Conservation (phyloP, 2,329 filamentous ascomycete species). For the Elsinoe batatas region DNA sequence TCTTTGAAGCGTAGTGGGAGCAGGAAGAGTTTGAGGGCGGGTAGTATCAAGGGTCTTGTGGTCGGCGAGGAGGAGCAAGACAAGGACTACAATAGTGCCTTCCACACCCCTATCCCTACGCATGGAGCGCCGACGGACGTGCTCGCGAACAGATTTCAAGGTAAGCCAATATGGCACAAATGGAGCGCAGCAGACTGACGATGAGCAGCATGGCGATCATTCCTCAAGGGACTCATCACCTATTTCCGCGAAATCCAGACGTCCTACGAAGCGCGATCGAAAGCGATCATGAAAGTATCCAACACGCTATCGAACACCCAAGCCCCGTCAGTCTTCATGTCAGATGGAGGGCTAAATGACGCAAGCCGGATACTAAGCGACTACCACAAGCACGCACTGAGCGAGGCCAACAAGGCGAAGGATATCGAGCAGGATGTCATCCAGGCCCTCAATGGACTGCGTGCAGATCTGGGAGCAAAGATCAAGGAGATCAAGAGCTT, state of each 20-base stretch:
- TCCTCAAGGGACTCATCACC: conserved; percentile 85
- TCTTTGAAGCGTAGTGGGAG: conserved; percentile 74
- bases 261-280: conserved; percentile 78
- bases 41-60: conserved; percentile 73
- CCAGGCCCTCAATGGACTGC: conserved; percentile 69
- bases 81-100: conserved; percentile 69
- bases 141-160: conserved; percentile 78
- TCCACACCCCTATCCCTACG: conserved; percentile 82
- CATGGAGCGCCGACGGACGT: conserved; percentile 79
- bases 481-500: conserved; percentile 97
- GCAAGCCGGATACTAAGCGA: conserved; percentile 69
- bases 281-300: conserved; percentile 70
- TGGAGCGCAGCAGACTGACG: neutral
- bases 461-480: conserved; percentile 86
- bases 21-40: conserved; percentile 70
- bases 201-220: conserved; percentile 76
- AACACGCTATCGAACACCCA: conserved; percentile 74
- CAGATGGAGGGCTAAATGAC: conserved; percentile 76
- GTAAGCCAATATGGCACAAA: conserved; percentile 39
- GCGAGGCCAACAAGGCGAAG: conserved; percentile 76
- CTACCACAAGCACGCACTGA: conserved; percentile 71
- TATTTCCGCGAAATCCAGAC: conserved; percentile 89
- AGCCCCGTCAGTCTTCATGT: conserved; percentile 65
- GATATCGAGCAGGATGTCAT: conserved; percentile 92
- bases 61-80: conserved; percentile 51